Evolutionary conservation across 2,329 filamentous ascomycete species (phyloP).

Genomic region (Fusarium sp.): DNA sequence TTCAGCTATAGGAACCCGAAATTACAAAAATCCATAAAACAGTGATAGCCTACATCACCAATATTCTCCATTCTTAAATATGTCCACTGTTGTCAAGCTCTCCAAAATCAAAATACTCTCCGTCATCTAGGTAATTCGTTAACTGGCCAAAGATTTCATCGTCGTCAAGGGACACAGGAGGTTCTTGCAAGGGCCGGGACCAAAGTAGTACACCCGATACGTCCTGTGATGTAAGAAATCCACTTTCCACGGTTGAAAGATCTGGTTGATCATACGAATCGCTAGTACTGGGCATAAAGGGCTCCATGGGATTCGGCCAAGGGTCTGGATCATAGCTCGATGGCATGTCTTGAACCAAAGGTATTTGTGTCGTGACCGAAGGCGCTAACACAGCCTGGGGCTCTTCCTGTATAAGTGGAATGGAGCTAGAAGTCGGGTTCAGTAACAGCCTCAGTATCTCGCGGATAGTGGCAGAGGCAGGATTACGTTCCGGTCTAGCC

Average conservation of each 20-base stretch:
- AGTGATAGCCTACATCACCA: fast-evolving
- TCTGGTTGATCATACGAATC: not conserved
- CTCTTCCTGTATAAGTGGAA: too few relatives aligned
- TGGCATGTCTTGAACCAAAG: too few relatives aligned
- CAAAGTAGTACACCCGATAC: not conserved
- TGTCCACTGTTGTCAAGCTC: not conserved
- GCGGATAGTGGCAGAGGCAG: too few relatives aligned
- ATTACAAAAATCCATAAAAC: not conserved
- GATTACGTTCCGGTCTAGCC: too few relatives aligned
- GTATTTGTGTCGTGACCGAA: too few relatives aligned
- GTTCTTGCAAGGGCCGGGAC: not conserved
- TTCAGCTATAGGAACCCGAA: fast-evolving
- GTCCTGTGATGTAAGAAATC: too few relatives aligned
- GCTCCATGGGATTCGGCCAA: not conserved
- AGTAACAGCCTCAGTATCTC: too few relatives aligned
- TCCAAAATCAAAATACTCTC: not conserved
- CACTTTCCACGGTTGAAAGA: too few relatives aligned
- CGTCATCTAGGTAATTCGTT: not conserved
- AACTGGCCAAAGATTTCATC: fast-evolving
- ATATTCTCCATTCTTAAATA: fast-evolving
- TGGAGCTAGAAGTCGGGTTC: too few relatives aligned
- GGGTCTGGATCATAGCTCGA: too few relatives aligned
- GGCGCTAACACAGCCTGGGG: too few relatives aligned
- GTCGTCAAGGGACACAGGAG: fast-evolving
- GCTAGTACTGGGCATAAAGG: not conserved